A percentile compares a stretch with the other conserved stretches of the same genome.
These are phyloP conservation scores for Tetracladium setigerum DNA, from an alignment of 495 filamentous ascomycete species.

Conservation along the genomic window DNA sequence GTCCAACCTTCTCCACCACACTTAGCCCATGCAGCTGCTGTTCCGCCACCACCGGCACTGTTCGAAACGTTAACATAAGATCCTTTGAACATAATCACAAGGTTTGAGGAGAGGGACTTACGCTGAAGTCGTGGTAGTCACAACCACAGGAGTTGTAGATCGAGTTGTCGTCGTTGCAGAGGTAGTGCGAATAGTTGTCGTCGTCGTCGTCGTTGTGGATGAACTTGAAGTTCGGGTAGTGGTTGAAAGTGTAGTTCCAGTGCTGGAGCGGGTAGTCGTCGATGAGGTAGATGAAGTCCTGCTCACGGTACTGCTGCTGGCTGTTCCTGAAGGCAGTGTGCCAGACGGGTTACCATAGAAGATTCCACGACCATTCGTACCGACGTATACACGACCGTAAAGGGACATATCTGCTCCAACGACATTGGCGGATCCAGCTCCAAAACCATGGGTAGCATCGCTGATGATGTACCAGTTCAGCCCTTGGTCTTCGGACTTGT, in stretches of 20 bases:
- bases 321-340: neutral
- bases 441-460: slow-evolving; percentile 45
- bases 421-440: slow-evolving; percentile 34
- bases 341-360: slow-evolving; percentile 31
- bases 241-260: slow-evolving; percentile 13
- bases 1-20: slow-evolving; percentile 8
- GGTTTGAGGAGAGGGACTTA: neutral
- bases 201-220: neutral
- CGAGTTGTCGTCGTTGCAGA: neutral
- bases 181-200: neutral
- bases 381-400: slow-evolving; percentile 46
- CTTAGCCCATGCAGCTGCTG: slow-evolving; percentile 7
- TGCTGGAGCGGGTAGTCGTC: slow-evolving; percentile 2
- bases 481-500: slow-evolving; percentile 41
- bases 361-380: slow-evolving; percentile 51
- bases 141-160: neutral
- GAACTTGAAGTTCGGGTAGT: slow-evolving; percentile 3
- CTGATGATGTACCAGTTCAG: slow-evolving; percentile 43
- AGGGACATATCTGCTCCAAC: slow-evolving; percentile 41
- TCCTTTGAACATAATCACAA: neutral
- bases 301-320: slow-evolving; percentile 4
- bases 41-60: neutral
- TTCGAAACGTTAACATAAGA: neutral
- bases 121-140: neutral
- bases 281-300: neutral